A percentile compares a stretch with the other conserved stretches of the same genome.
These are phyloP conservation scores for Coniochaeta pulveracea DNA, from an alignment of 2,329 filamentous ascomycete genomes.

Conservation along the genomic window DNA sequence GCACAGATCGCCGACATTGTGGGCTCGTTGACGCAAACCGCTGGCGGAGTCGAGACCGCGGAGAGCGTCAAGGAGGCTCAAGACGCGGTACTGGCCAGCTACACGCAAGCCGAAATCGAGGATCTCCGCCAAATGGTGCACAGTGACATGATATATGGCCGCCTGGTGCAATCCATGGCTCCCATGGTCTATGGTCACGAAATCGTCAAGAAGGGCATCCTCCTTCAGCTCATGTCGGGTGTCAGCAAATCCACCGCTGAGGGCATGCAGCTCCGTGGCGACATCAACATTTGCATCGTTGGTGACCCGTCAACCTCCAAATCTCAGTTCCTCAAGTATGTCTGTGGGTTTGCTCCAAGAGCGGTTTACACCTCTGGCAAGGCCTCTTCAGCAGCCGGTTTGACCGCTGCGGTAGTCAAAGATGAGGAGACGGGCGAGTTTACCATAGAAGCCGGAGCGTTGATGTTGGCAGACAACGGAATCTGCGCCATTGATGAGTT, in stretches of 20 bases:
- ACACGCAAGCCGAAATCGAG: conserved; percentile 79
- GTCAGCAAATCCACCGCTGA: conserved; percentile 86
- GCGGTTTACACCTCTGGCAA: conserved; percentile 97
- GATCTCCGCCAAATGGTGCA: conserved; percentile 91
- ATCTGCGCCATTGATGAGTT: conserved; percentile 99
- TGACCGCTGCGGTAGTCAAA: conserved; percentile 93
- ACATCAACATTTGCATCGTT: conserved; percentile 98
- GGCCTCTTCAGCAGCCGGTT: conserved; percentile 90
- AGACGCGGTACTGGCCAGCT: conserved; percentile 72
- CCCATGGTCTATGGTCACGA: conserved; percentile 97
- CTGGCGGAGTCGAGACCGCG: conserved; percentile 48
- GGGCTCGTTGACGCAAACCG: conserved; percentile 66
- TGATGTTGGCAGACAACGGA: conserved; percentile 93
- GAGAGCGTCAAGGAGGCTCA: conserved; percentile 77
- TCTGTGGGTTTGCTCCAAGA: conserved; percentile 91
- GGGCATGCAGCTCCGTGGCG: conserved; percentile 89
- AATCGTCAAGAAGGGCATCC: conserved; percentile 91
- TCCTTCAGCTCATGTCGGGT: conserved; percentile 92
- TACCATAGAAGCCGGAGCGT: conserved; percentile 93
- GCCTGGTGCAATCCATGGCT: conserved; percentile 84
- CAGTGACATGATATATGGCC: conserved; percentile 86
- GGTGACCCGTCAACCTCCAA: conserved; percentile 96
- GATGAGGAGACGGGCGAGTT: conserved; percentile 98
- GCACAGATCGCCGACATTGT: conserved; percentile 77
- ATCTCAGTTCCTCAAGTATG: conserved; percentile 96